Conservation (phyloP, 306 rosid species). For the Vigna hirtella region DNA sequence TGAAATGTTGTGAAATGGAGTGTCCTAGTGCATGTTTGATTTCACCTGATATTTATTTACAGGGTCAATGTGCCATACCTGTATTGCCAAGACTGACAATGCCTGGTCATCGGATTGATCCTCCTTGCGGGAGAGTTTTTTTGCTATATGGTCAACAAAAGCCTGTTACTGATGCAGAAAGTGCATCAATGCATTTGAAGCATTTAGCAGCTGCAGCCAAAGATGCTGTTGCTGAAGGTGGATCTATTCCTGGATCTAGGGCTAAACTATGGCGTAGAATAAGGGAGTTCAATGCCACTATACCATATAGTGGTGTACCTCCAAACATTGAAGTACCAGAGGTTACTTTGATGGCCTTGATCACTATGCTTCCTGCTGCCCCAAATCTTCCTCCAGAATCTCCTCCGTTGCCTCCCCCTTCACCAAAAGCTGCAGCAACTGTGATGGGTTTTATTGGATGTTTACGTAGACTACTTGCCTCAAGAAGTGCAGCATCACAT, state of each 20-base stretch:
- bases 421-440: conserved; percentile 99
- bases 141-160: conserved; percentile 76
- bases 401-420: conserved; percentile 99
- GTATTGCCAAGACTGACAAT: conserved; percentile 95
- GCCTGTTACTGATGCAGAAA: conserved; percentile 72
- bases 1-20: conserved; percentile 30
- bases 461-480: conserved; percentile 88
- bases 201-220: conserved; percentile 94
- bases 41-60: conserved; percentile 45
- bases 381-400: conserved; percentile 98
- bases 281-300: conserved; percentile 98
- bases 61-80: conserved; percentile 94
- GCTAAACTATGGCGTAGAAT: conserved; percentile 99
- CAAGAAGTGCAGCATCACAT: conserved; percentile 93
- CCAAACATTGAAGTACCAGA: conserved; percentile 91
- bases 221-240: conserved; percentile 99
- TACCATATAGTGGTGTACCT: conserved; percentile 85
- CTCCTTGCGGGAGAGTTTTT: conserved; percentile 92
- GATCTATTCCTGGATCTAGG: conserved; percentile 98
- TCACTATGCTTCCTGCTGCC: conserved; percentile 97
- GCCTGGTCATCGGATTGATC: conserved; percentile 99
- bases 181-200: conserved; percentile 87
- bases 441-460: conserved; percentile 95
- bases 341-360: conserved; percentile 98
- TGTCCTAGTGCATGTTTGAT: conserved; percentile 50